A percentile compares a stretch with the other conserved stretches of the same genome.
Conservation (phyloP, 2,329 filamentous ascomycete genomes). For the Drechslerella coelobrocha region DNA sequence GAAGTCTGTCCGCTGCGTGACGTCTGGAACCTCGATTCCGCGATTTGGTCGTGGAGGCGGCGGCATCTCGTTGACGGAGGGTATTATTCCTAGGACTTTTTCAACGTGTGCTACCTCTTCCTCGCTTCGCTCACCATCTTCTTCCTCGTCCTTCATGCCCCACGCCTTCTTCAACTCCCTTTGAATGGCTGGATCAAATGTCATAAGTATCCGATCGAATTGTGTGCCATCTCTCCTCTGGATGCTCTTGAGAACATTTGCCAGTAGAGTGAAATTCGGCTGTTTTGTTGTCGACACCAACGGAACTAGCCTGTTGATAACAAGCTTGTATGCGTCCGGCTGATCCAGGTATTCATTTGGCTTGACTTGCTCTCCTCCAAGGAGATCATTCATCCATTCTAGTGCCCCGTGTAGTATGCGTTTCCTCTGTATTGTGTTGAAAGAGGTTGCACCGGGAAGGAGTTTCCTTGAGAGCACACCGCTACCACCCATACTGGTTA, state of each 20-base stretch:
- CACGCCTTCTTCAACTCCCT: slow-evolving; percentile 54
- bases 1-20: slow-evolving; percentile 45
- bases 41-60: slow-evolving; percentile 48
- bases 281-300: slow-evolving; percentile 53
- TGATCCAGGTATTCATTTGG: slow-evolving; percentile 54
- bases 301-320: slow-evolving; percentile 53
- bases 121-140: slow-evolving; percentile 52
- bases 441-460: slow-evolving; percentile 51
- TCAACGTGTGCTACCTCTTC: slow-evolving; percentile 56
- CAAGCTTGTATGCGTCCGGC: slow-evolving; percentile 52
- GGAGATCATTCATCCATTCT: slow-evolving; percentile 54
- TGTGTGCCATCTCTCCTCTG: slow-evolving; percentile 49
- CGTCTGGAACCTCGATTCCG: slow-evolving; percentile 47
- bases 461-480: slow-evolving; percentile 53
- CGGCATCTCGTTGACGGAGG: slow-evolving; percentile 50
- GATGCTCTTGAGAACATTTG: slow-evolving; percentile 53
- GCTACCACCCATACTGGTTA: slow-evolving; percentile 54
- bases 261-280: slow-evolving; percentile 52
- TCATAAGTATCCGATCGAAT: slow-evolving; percentile 54
- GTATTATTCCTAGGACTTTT: slow-evolving; percentile 54
- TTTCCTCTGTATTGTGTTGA: slow-evolving; percentile 53
- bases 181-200: slow-evolving; percentile 53
- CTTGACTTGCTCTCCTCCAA: slow-evolving; percentile 35
- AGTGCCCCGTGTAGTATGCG: slow-evolving; percentile 54
- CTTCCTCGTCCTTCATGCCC: slow-evolving; percentile 53